Percentiles rank a stretch among this genome's conserved stretches.
phyloP scores from a whole-genome alignment of 345 rosid genomes.

The Passiflora organensis region DNA sequence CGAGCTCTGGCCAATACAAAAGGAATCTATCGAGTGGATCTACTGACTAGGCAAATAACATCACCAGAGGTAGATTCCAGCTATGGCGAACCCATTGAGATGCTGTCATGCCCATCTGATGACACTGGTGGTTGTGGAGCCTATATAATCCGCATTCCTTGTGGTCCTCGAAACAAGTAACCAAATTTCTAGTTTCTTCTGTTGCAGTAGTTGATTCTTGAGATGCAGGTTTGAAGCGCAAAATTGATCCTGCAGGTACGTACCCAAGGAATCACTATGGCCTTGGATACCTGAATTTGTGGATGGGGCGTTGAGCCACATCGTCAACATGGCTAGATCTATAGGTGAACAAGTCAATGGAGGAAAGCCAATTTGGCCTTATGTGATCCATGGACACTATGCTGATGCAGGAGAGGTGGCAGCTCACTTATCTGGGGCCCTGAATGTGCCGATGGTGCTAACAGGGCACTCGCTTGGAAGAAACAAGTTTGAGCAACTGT shows the following conservation, averaged over 20 bases:
- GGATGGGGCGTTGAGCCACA: constrained; percentile 55
- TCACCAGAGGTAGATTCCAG: constrained; percentile 60
- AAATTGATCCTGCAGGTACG: constrained; percentile 32
- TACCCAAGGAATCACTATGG: constrained; percentile 70
- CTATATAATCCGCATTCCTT: constrained; percentile 62
- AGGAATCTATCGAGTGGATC: constrained; percentile 61
- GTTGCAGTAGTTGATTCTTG: neutral
- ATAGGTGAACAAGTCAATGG: constrained; percentile 52
- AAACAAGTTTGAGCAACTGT: constrained; percentile 65
- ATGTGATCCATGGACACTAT: constrained; percentile 69
- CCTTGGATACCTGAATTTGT: constrained; percentile 58
- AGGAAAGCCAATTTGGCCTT: constrained; percentile 59
- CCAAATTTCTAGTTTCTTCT: neutral
- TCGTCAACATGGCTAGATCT: constrained; percentile 52
- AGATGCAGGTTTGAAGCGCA: neutral
- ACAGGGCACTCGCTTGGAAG: constrained; percentile 67
- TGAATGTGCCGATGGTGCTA: constrained; percentile 65
- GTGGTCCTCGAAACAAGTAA: constrained; percentile 53
- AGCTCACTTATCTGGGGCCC: constrained; percentile 50
- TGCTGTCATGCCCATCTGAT: constrained; percentile 67
- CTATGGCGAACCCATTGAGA: constrained; percentile 75
- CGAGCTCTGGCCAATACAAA: constrained; percentile 52
- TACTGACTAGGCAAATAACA: constrained; percentile 58
- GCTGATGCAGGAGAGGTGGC: constrained; percentile 67
- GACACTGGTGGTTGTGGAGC: constrained; percentile 61